phyloP scores from a whole-genome alignment of 106 monocot species.

The Platanthera zijinensis region DNA sequence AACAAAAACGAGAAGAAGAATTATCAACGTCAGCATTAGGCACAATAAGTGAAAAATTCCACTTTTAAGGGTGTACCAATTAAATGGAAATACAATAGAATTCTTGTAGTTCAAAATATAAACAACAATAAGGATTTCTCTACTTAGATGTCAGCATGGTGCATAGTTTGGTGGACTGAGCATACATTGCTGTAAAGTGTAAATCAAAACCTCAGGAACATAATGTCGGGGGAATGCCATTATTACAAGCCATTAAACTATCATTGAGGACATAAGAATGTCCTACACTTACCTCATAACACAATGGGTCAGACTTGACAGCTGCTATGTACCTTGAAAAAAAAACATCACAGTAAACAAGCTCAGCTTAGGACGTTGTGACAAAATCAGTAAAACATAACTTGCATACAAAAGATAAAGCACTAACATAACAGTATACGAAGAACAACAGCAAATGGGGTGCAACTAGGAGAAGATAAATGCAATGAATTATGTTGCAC shows the following conservation, averaged over 20 bases:
- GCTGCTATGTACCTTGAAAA: constrained; percentile 84
- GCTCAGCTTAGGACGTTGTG: constrained; percentile 7
- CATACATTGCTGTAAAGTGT: neutral
- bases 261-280: neutral
- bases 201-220: neutral
- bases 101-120: neutral
- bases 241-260: neutral
- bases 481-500: too few relatives aligned
- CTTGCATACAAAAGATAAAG: neutral
- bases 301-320: constrained; percentile 88
- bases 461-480: neutral
- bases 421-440: neutral
- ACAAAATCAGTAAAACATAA: neutral
- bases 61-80: too few relatives aligned
- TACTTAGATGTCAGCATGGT: neutral
- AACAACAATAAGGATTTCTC: neutral
- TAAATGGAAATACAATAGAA: neutral
- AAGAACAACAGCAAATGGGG: neutral
- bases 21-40: neutral
- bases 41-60: neutral
- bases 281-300: constrained; percentile 68
- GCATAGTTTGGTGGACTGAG: neutral
- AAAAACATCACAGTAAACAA: constrained; percentile 7
- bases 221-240: neutral
- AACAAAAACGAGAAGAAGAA: constrained; percentile 14